These are phyloP conservation scores for Torulaspora indica DNA, from an alignment of 805 yeast genomes.

Conservation along the genomic window DNA sequence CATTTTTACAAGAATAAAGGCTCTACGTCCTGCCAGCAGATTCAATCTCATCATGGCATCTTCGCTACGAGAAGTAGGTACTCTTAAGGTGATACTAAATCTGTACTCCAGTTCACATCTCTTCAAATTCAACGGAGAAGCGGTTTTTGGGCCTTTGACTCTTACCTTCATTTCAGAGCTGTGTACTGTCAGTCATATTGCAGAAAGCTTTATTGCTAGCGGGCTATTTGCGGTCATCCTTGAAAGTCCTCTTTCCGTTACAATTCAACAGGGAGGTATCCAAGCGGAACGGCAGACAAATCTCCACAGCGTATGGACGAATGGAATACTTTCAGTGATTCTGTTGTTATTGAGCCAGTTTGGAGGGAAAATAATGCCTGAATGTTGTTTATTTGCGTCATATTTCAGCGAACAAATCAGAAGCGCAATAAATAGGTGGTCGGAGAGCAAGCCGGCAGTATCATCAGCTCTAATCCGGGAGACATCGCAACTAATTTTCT, in stretches of 20 bases:
- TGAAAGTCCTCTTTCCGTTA: slow-evolving; percentile 67
- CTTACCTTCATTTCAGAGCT: slow-evolving; percentile 66
- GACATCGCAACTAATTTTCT: slow-evolving; percentile 60
- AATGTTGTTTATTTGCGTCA: slow-evolving; percentile 56
- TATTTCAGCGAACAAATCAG: slow-evolving; percentile 64
- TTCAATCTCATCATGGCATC: slow-evolving; percentile 49
- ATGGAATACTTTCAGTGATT: slow-evolving; percentile 69
- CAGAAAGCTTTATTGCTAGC: slow-evolving; percentile 56
- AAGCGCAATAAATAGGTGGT: slow-evolving; percentile 65
- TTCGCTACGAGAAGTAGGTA: slow-evolving; percentile 52
- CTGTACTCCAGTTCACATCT: slow-evolving; percentile 65
- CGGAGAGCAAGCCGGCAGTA: slow-evolving; percentile 39
- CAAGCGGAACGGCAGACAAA: slow-evolving; percentile 48
- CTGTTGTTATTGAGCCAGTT: slow-evolving; percentile 56
- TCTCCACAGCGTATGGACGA: slow-evolving; percentile 78
- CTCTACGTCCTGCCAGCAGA: slow-evolving; percentile 44
- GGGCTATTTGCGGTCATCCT: slow-evolving; percentile 66
- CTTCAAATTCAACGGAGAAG: slow-evolving; percentile 56
- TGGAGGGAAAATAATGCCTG: slow-evolving; percentile 60
- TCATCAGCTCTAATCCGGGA: slow-evolving; percentile 55
- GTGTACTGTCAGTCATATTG: slow-evolving; percentile 55
- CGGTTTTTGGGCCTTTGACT: slow-evolving; percentile 66
- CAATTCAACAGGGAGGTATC: slow-evolving; percentile 62
- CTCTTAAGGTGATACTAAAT: slow-evolving; percentile 57
- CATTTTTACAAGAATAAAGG: slow-evolving; percentile 54